Evolutionary conservation across 176 grass and related monocot genomes (phyloP), one percentile per base, ranked within the genome.

Genomic region (Coix lacrymajobi): DNA sequence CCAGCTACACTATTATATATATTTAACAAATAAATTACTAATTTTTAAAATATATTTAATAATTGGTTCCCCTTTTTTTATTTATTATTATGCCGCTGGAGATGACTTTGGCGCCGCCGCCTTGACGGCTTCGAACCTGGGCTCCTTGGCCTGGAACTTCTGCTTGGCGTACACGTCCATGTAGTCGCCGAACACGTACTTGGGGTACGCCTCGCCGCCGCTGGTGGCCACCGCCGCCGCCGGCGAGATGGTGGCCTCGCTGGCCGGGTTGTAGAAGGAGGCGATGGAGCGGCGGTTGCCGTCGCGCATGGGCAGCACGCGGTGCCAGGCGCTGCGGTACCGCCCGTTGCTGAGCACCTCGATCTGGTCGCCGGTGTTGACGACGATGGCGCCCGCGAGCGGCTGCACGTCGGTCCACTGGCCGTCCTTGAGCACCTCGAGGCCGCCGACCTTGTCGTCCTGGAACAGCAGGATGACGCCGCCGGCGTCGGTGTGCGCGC

Each of bases 301-400:
- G 54, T 87, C 69, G 84, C 81, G 72, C 80, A 91, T 87, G 11
- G 92, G 84, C 1, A 94, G 77, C 2, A 94, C 80, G n/a, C 89
- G 92, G 89, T 94, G 92, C 92, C 89, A 94, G 0, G 87, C 86
- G 83, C 89, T 94, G 65, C 87, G 89, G 86, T 94, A 94, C 4
- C 80, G 31, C 0, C 92, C 92, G 40, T 87, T 84, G 79, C 88
- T 89, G 44, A 94, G 76, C 75, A 91, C 92, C 86, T 94, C 92
- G 44, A 94, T 76, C 88, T 94, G 92, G 22, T 94, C 88, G 43
- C 92, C 92, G 32, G 83, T 94, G 83, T 94, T 94, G 17, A 89
- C 58, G 8, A 89, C 92, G 76, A 94, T 94, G 81, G 92, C 75
- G 28, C 90, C 48, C 3, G 83, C 8, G 8, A 94, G 56, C 26